phyloP scores from a whole-genome alignment of 805 yeast species.

The Debaryomyces prosopidis region DNA sequence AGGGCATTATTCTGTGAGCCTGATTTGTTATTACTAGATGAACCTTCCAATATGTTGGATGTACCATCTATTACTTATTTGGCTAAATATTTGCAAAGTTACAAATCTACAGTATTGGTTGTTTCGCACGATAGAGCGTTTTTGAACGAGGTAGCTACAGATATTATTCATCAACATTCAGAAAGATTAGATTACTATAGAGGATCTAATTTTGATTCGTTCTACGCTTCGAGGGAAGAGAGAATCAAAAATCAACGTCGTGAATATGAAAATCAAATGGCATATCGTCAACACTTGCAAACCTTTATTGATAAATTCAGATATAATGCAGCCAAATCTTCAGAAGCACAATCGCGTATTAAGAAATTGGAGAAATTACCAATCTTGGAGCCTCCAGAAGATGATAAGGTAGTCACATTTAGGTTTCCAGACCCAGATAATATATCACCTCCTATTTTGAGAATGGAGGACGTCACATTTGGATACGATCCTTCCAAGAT shows the following conservation, averaged over 20 bases:
- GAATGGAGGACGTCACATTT: slow-evolving; percentile 81
- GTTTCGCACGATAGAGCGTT: slow-evolving; percentile 98
- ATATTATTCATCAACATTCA: slow-evolving; percentile 95
- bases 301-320: slow-evolving; percentile 93
- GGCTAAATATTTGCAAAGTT: slow-evolving; percentile 85
- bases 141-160: slow-evolving; percentile 97
- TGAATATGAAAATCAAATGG: slow-evolving; percentile 98
- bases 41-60: slow-evolving; percentile 99
- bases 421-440: slow-evolving; percentile 94
- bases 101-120: slow-evolving; percentile 89
- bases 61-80: slow-evolving; percentile 96
- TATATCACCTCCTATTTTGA: slow-evolving; percentile 90
- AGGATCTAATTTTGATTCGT: slow-evolving; percentile 90
- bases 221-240: slow-evolving; percentile 92
- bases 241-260: slow-evolving; percentile 89
- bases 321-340: slow-evolving; percentile 95
- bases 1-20: slow-evolving; percentile 98
- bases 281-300: slow-evolving; percentile 89
- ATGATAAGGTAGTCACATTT: slow-evolving; percentile 80
- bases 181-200: slow-evolving; percentile 95
- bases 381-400: slow-evolving; percentile 89
- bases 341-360: slow-evolving; percentile 97
- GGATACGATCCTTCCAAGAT: slow-evolving; percentile 72
- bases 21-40: slow-evolving; percentile 89
- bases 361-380: slow-evolving; percentile 96